A percentile compares a stretch with the other conserved stretches of the same genome.
Conservation (phyloP, 2,329 filamentous ascomycete genomes). For the Dothistroma septosporum region DNA sequence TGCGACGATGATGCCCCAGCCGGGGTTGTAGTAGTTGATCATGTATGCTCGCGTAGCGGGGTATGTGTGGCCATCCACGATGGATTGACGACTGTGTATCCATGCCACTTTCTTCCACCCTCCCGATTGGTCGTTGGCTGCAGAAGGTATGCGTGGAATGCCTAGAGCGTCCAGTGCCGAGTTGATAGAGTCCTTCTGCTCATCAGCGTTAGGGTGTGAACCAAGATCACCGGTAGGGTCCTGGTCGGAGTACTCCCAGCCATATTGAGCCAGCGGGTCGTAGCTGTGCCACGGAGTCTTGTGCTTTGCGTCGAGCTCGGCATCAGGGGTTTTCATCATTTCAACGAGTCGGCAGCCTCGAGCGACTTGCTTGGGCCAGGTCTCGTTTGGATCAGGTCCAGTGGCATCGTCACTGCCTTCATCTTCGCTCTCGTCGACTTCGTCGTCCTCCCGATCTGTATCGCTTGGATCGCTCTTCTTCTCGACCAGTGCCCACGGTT, state of each 20-base stretch:
- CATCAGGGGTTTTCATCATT: not conserved
- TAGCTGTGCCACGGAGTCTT: not conserved
- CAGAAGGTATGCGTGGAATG: not conserved
- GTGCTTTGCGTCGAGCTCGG: not conserved
- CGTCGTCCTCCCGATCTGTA: not conserved
- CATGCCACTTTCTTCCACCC: slow-evolving; percentile 4
- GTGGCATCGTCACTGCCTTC: not conserved
- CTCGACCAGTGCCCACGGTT: not conserved
- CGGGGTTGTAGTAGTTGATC: not conserved
- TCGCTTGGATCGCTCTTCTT: not conserved
- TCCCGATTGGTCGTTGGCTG: not conserved
- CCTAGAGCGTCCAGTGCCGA: not conserved
- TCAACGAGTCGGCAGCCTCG: slow-evolving; percentile 1
- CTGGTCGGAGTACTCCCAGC: slow-evolving; percentile 1
- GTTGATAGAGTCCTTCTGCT: not conserved
- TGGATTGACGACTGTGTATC: not conserved
- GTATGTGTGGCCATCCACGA: not conserved
- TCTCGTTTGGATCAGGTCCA: not conserved
- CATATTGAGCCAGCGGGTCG: not conserved
- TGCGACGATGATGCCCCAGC: slow-evolving; percentile 6
- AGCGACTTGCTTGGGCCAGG: not conserved
- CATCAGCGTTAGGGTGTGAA: not conserved
- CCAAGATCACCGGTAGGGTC: not conserved
- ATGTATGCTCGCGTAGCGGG: not conserved
- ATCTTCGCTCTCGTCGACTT: not conserved